Conservation (phyloP, 768 basidiomycete genomes). For the Chlorophyllum brunneum region DNA sequence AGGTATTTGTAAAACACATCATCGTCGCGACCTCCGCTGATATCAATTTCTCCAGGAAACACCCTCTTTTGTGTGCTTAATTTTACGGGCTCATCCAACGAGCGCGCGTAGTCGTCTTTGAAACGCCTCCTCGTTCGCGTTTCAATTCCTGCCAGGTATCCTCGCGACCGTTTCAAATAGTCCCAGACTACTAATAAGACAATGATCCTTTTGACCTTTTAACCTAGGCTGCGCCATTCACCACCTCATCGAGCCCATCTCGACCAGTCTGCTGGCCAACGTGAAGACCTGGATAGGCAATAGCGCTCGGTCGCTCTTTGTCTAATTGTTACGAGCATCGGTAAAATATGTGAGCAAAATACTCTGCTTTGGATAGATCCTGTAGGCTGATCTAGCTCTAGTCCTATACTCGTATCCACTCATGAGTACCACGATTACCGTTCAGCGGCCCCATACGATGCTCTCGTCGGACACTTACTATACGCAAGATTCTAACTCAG, state of each 20-base stretch:
- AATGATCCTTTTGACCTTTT: background rate
- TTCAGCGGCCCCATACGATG: constrained; percentile 30
- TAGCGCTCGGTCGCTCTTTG: constrained; percentile 5
- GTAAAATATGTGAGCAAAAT: background rate
- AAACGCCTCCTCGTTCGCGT: constrained; percentile 2
- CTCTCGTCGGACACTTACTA: constrained; percentile 28
- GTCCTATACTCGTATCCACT: background rate
- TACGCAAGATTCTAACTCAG: constrained; percentile 45
- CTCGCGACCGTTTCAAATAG: background rate
- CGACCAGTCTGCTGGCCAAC: background rate
- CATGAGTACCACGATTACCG: constrained; percentile 44
- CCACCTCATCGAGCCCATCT: background rate
- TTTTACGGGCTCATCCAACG: background rate
- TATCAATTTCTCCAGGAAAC: constrained; percentile 6
- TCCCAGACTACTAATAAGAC: background rate
- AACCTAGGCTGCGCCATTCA: constrained; percentile 1
- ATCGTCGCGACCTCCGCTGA: constrained; percentile 3
- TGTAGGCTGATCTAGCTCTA: constrained; percentile 12
- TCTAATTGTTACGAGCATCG: background rate
- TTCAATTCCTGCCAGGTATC: background rate
- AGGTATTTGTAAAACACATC: background rate
- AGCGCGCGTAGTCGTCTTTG: background rate
- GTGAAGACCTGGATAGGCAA: background rate
- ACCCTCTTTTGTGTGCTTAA: background rate
- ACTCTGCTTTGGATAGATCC: constrained; percentile 7